A percentile compares a stretch with the other conserved stretches of the same genome.
These are phyloP conservation scores for Mucor racemosus DNA, from an alignment of 371 early-diverging fungal genomes.

Conservation along the genomic window DNA sequence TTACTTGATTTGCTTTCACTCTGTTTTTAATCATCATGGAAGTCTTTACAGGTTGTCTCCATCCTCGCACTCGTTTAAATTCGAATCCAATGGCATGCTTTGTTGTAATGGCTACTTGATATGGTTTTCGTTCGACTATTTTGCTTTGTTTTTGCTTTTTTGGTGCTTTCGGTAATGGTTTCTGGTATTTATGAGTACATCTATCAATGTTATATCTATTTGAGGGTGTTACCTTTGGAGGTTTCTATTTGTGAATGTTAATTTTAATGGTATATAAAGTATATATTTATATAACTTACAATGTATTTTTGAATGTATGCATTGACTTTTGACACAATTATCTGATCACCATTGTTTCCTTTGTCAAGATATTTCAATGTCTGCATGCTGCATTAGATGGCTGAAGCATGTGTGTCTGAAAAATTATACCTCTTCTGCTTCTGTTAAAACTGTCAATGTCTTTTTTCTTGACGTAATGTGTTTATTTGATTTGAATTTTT, in stretches of 20 bases:
- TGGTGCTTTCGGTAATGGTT: not conserved
- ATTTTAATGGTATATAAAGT: not conserved
- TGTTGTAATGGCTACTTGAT: constrained; percentile 21
- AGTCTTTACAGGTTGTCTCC: constrained; percentile 30
- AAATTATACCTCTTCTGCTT: constrained; percentile 23
- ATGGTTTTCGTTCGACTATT: constrained; percentile 21
- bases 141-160: constrained; percentile 6
- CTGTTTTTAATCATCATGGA: constrained; percentile 33
- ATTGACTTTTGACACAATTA: not conserved
- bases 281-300: not conserved
- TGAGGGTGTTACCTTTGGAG: not conserved
- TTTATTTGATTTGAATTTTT: constrained; percentile 18
- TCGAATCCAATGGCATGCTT: constrained; percentile 13
- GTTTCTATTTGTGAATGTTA: not conserved
- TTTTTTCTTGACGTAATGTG: constrained; percentile 16
- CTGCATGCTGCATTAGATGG: constrained; percentile 2
- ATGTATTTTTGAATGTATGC: not conserved
- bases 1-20: constrained; percentile 20
- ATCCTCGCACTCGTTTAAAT: constrained; percentile 34
- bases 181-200: not conserved
- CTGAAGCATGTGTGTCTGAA: too few relatives aligned
- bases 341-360: constrained; percentile 2
- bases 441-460: constrained; percentile 9
- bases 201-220: not conserved
- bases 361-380: constrained; percentile 12